Conservation (phyloP, 306 rosid species). For the Vigna hirtella region DNA sequence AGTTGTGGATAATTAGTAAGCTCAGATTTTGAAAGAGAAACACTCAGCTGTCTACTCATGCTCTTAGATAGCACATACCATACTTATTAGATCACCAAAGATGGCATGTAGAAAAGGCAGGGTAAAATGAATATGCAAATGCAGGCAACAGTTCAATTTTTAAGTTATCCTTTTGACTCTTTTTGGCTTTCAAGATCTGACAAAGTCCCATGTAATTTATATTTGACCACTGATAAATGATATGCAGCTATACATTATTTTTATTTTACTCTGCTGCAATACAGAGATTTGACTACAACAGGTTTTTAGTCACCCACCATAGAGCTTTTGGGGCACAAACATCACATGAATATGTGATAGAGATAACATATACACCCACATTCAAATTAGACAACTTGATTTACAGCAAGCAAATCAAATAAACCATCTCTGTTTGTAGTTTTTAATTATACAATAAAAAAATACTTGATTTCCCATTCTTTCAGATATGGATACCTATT, state of each 20-base stretch:
- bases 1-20: conserved; percentile 21
- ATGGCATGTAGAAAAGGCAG: neutral
- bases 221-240: conserved; percentile 2
- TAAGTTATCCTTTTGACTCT: neutral
- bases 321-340: neutral
- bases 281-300: neutral
- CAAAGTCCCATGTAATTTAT: conserved; percentile 2
- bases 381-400: conserved; percentile 4
- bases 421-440: conserved; percentile 1
- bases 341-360: conserved; percentile 4
- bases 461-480: conserved; percentile 32
- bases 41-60: conserved; percentile 6
- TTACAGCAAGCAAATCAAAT: conserved; percentile 9
- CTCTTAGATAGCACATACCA: conserved; percentile 20
- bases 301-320: neutral
- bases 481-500: conserved; percentile 64
- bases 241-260: conserved; percentile 26
- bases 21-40: conserved; percentile 32
- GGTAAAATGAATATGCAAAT: conserved; percentile 31
- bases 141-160: conserved; percentile 13
- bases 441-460: conserved; percentile 28
- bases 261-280: conserved; percentile 8
- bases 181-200: neutral
- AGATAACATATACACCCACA: conserved; percentile 27
- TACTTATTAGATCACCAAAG: conserved; percentile 13